A percentile compares a stretch with the other conserved stretches of the same genome.
Conservation (phyloP, 2,329 filamentous ascomycete genomes). For the Aspergillus ochraceus region DNA sequence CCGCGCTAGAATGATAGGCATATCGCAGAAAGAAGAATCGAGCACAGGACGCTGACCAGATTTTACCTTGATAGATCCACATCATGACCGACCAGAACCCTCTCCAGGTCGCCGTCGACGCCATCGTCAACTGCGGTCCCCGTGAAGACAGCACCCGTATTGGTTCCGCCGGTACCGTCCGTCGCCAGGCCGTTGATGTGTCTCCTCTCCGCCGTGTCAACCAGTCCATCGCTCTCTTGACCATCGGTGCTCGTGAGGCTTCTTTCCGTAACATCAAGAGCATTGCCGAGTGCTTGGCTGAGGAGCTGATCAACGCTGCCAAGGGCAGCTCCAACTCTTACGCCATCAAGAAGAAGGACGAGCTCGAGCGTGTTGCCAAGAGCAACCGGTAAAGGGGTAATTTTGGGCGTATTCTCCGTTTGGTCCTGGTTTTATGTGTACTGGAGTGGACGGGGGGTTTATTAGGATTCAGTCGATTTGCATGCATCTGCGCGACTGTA, state of each 20-base stretch:
- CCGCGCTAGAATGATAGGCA: not conserved
- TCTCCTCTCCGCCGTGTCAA: constrained; percentile 99
- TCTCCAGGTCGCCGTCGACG: constrained; percentile 98
- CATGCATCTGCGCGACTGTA: constrained; percentile 44
- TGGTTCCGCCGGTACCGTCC: constrained; percentile 98
- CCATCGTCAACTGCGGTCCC: constrained; percentile 99
- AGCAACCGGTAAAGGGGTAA: constrained; percentile 88
- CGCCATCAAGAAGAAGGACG: constrained; percentile 99
- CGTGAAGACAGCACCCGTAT: constrained; percentile 99
- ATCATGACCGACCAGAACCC: constrained; percentile 99
- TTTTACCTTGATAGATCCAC: constrained; percentile 73
- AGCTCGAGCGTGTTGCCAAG: constrained; percentile 99
- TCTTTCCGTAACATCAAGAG: constrained; percentile 99
- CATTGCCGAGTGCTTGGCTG: constrained; percentile 98
- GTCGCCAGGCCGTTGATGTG: constrained; percentile 99
- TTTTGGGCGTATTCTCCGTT: constrained; percentile 41
- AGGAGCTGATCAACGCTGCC: constrained; percentile 99
- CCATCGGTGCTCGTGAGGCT: constrained; percentile 97
- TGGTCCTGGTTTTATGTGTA: constrained; percentile 41
- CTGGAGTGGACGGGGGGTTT: constrained; percentile 43
- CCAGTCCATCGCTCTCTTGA: constrained; percentile 98
- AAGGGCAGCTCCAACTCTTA: constrained; percentile 99
- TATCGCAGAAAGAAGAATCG: not conserved
- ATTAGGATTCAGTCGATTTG: constrained; percentile 43
- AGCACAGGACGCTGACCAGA: constrained; percentile 11